A percentile compares a stretch with the other conserved stretches of the same genome.
Evolutionary conservation across 495 filamentous ascomycete genomes (phyloP).

Genomic region (Penicillium pancosmium): DNA sequence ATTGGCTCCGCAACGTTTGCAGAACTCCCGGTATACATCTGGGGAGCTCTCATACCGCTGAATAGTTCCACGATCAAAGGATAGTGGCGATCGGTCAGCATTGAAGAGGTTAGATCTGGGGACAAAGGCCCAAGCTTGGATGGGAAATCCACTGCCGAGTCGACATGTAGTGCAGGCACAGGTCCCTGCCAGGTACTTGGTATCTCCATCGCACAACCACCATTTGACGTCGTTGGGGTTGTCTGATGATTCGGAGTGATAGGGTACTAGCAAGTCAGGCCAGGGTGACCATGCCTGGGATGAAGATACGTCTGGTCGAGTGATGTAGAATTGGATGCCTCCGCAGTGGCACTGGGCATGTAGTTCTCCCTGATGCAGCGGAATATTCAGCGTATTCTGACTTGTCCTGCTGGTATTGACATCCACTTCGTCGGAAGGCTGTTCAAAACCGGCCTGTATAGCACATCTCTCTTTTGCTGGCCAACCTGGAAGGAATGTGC

Average conservation of each 20-base stretch:
- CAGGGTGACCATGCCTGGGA: conserved; percentile 48
- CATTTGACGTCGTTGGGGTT: conserved; percentile 53
- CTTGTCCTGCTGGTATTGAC: not conserved
- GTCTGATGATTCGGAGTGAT: conserved; percentile 35
- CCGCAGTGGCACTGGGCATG: conserved; percentile 46
- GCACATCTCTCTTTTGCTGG: conserved; percentile 12
- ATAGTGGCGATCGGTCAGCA: conserved; percentile 33
- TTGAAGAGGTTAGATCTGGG: conserved; percentile 63
- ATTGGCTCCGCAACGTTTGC: conserved; percentile 63
- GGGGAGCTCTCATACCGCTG: conserved; percentile 56
- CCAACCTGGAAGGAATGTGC: conserved; percentile 45
- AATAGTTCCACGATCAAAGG: conserved; percentile 52
- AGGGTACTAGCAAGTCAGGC: conserved; percentile 57
- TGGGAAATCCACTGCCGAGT: conserved; percentile 63
- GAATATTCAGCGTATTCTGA: not conserved
- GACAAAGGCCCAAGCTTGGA: conserved; percentile 70
- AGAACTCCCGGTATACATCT: conserved; percentile 64
- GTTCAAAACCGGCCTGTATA: not conserved
- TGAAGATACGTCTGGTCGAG: conserved; percentile 44
- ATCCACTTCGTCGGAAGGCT: not conserved
- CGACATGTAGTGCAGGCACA: conserved; percentile 69
- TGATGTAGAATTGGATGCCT: conserved; percentile 49
- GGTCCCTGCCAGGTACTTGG: conserved; percentile 64
- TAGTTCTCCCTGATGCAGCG: conserved; percentile 18
- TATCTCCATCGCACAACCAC: conserved; percentile 49